Base-by-base conservation (phyloP, 768 basidiomycete species). In the Boletus barrowsii region DNA sequence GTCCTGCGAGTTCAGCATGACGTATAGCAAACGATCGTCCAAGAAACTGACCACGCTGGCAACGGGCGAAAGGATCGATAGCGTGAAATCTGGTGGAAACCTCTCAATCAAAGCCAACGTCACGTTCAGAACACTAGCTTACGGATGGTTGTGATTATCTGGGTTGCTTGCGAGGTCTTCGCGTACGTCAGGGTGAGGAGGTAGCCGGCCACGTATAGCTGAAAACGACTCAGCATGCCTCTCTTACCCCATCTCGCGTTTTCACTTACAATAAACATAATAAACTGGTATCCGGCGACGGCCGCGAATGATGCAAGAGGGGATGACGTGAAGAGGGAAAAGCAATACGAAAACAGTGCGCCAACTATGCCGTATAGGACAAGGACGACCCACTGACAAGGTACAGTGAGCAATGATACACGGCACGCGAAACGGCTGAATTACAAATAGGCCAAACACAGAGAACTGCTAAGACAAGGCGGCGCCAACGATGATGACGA, bases 151-250 rank as follows among this genome's bases (percentile, higher is more conserved):
- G 79, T 83, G 49, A 89, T 83, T 41, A 84, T 77, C 10, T 67
- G 57, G 17, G 57, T 69, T 6, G 86, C 82, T 55, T 77, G 71
- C 1, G 83, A 78, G 2, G 79, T 79, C 64, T 82, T 81, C 30
- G 84, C 87, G 61, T 86, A 93, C 0, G 90, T 90, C 35, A 90
- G 73, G 5, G 83, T 83, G 24, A 91, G 74, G 9, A 93, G 76
- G 65, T 90, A 89, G 1, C 78, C 82, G 18, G 82, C 77, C 22
- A 88, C 67, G 60, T 87, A 88, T 17, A 87, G 60, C 86, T 88
- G 49, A 43, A 22, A 43, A 20, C 37, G 20, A 37, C 11, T 42
- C 18, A 51, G 44, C 59, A 36, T 18, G 20, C 51, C 52, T 5
- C 33, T 30, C 46, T 2, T n/a, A 10, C 6, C 18, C 4, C 8